A percentile compares a stretch with the other conserved stretches of the same genome.
Evolutionary conservation across 768 basidiomycete genomes (phyloP).

Genomic region (Naganishia friedmannii): DNA sequence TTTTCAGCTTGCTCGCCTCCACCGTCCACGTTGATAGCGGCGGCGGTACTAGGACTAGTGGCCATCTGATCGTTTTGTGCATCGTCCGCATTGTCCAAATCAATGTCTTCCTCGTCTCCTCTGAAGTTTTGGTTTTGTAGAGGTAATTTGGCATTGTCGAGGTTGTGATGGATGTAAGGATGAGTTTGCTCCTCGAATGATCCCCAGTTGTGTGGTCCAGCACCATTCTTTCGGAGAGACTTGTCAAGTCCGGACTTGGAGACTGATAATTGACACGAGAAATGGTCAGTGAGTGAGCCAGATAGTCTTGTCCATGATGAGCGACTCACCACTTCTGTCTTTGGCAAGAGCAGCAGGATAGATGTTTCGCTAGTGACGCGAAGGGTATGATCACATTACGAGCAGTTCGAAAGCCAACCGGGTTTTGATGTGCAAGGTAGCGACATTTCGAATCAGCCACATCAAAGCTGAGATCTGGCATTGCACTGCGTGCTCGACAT

Average conservation of each 20-base stretch:
- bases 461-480: background rate
- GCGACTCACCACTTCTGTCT: slow-evolving; percentile 35
- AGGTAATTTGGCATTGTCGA: slow-evolving; percentile 17
- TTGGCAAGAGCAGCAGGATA: slow-evolving; percentile 45
- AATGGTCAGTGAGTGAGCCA: background rate
- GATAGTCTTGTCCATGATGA: background rate
- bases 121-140: slow-evolving; percentile 17
- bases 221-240: slow-evolving; percentile 71
- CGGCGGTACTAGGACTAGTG: slow-evolving; percentile 33
- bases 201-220: slow-evolving; percentile 84
- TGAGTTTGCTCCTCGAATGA: slow-evolving; percentile 60
- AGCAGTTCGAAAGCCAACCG: background rate
- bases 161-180: slow-evolving; percentile 22
- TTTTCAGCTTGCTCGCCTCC: slow-evolving; percentile 35
- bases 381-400: background rate
- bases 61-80: slow-evolving; percentile 20
- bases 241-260: slow-evolving; percentile 72
- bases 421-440: background rate
- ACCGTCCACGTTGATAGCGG: slow-evolving; percentile 28
- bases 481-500: slow-evolving; percentile 4
- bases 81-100: slow-evolving; percentile 6
- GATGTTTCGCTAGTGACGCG: slow-evolving; percentile 41
- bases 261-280: slow-evolving; percentile 24
- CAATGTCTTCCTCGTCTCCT: slow-evolving; percentile 18
- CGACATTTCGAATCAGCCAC: background rate